Evolutionary conservation across 2,329 filamentous ascomycete genomes (phyloP).

Genomic region (Eurotiales sp.): DNA sequence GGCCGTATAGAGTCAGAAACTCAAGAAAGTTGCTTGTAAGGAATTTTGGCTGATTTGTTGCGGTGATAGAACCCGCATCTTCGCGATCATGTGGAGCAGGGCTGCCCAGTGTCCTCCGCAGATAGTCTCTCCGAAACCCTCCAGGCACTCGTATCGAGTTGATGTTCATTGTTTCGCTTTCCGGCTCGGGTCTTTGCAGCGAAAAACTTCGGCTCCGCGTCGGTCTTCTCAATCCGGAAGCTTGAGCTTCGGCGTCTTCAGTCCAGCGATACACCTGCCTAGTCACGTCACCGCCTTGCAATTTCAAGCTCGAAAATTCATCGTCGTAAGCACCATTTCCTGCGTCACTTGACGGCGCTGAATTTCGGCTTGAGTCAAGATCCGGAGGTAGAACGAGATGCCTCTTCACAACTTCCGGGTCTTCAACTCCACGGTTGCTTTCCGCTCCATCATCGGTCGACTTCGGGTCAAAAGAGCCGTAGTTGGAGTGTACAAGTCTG

Average conservation of each 20-base stretch:
- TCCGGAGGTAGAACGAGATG: constrained; percentile 74
- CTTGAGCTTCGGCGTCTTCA: constrained; percentile 73
- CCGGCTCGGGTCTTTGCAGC: constrained; percentile 69
- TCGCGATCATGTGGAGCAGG: constrained; percentile 47
- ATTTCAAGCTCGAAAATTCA: constrained; percentile 86
- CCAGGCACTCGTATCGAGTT: constrained; percentile 88
- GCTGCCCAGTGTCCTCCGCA: constrained; percentile 70
- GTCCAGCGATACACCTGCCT: constrained; percentile 96
- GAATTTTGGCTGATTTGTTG: constrained; percentile 54
- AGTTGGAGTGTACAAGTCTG: constrained; percentile 63
- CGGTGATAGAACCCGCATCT: constrained; percentile 30
- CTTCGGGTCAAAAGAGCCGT: constrained; percentile 79
- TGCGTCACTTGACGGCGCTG: constrained; percentile 30
- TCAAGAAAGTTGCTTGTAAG: constrained; percentile 94
- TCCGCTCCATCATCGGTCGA: constrained; percentile 48
- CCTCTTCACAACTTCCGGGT: constrained; percentile 84
- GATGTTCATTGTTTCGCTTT: constrained; percentile 78
- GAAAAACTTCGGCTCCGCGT: constrained; percentile 87
- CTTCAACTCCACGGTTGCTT: constrained; percentile 63
- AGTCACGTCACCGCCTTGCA: constrained; percentile 94
- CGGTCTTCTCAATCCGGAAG: constrained; percentile 50
- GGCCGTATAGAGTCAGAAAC: constrained; percentile 90
- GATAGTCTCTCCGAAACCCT: constrained; percentile 85
- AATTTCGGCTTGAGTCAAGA: constrained; percentile 32
- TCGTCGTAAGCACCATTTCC: constrained; percentile 54